phyloP scores from a whole-genome alignment of 441 rosid genomes.

The Croton laevigatus region DNA sequence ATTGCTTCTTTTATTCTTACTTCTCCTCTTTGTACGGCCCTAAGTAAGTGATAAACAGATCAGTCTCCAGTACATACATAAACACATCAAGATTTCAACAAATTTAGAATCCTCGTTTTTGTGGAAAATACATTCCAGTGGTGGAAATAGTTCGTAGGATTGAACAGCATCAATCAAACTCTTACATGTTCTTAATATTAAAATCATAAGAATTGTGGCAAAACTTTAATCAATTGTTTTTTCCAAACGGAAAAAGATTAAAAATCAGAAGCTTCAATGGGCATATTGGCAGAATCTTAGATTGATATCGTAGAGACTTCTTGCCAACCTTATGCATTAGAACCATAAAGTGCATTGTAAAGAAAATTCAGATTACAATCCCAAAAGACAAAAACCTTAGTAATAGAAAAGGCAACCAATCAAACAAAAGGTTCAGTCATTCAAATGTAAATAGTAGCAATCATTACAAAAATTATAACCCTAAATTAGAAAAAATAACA shows the following conservation, averaged over 20 bases:
- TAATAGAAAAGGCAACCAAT: neutral
- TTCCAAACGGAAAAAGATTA: neutral
- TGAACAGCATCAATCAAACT: neutral
- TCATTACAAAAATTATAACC: too few species aligned
- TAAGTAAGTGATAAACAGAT: slow-evolving; percentile 23
- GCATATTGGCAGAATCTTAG: neutral
- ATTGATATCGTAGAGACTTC: neutral
- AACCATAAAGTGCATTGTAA: neutral
- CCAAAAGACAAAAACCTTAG: neutral
- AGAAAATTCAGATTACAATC: neutral
- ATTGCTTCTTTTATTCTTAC: slow-evolving; percentile 42
- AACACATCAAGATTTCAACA: neutral
- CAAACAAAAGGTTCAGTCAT: neutral
- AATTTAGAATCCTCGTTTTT: neutral
- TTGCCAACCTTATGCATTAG: neutral
- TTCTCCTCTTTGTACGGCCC: slow-evolving; percentile 51
- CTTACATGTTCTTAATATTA: neutral
- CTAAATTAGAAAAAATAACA: neutral
- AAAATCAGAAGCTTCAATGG: neutral
- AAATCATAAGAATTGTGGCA: neutral
- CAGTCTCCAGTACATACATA: slow-evolving; percentile 2
- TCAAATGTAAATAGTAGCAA: neutral
- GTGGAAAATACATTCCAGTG: neutral
- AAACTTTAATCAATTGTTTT: neutral
- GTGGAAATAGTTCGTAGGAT: neutral